phyloP scores from a whole-genome alignment of 495 filamentous ascomycete genomes.

The Aspergillus sclerotiicarbonarius region DNA sequence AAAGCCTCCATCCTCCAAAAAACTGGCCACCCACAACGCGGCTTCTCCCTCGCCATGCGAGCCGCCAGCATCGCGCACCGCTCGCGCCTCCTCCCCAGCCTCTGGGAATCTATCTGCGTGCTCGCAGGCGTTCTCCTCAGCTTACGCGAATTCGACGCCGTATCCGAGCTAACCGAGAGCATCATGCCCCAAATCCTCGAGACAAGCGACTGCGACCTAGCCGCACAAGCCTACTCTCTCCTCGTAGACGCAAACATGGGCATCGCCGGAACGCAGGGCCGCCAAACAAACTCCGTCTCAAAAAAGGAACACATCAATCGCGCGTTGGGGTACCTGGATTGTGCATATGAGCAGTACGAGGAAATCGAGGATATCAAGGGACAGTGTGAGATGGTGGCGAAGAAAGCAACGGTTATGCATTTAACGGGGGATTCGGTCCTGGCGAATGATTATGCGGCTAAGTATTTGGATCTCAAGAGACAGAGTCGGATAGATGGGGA shows the following conservation, averaged over 20 bases:
- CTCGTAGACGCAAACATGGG: slow-evolving; percentile 85
- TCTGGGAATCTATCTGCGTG: slow-evolving; percentile 75
- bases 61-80: slow-evolving; percentile 76
- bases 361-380: slow-evolving; percentile 70
- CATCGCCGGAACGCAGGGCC: slow-evolving; percentile 58
- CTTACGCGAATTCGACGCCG: slow-evolving; percentile 72
- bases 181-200: slow-evolving; percentile 84
- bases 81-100: slow-evolving; percentile 63
- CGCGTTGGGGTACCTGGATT: slow-evolving; percentile 66
- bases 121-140: slow-evolving; percentile 67
- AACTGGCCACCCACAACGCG: slow-evolving; percentile 71
- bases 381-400: slow-evolving; percentile 81
- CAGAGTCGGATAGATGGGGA: slow-evolving; percentile 9
- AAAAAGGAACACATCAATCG: slow-evolving; percentile 61
- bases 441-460: slow-evolving; percentile 72
- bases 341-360: slow-evolving; percentile 65
- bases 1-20: slow-evolving; percentile 74
- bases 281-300: slow-evolving; percentile 22
- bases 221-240: slow-evolving; percentile 67
- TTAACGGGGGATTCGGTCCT: slow-evolving; percentile 66
- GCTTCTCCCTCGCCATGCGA: slow-evolving; percentile 77
- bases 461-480: slow-evolving; percentile 61
- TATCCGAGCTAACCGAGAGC: slow-evolving; percentile 62
- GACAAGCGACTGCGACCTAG: slow-evolving; percentile 62
- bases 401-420: slow-evolving; percentile 79